phyloP scores from a whole-genome alignment of 352 stramenopile genomes.

The Globisporangium orthogonon region DNA sequence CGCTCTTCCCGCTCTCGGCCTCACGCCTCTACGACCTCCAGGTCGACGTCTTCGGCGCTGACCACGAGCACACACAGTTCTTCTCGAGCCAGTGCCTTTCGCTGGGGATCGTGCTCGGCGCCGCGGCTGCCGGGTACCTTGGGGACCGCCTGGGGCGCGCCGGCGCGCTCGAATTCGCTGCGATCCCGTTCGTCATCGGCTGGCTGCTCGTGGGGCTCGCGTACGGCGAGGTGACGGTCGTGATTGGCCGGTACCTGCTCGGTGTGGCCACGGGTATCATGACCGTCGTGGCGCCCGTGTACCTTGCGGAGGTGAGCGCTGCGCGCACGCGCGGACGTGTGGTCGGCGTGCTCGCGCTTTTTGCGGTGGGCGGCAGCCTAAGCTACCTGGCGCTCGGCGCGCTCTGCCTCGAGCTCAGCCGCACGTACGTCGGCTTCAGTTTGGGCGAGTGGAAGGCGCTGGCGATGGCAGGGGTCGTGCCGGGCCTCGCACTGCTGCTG shows the following conservation, averaged over 20 bases:
- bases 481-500: conserved; percentile 45
- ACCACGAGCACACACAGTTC: conserved; percentile 60
- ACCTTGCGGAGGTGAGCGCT: conserved; percentile 66
- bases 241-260: conserved; percentile 60
- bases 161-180: conserved; percentile 63
- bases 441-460: conserved; percentile 79
- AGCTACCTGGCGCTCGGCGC: conserved; percentile 50
- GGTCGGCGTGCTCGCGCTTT: conserved; percentile 31
- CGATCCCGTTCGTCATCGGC: conserved; percentile 65
- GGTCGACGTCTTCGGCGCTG: conserved; percentile 73
- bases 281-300: conserved; percentile 55
- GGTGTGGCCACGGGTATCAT: conserved; percentile 51
- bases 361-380: conserved; percentile 30
- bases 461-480: conserved; percentile 40
- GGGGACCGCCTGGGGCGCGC: conserved; percentile 59
- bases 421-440: conserved; percentile 65
- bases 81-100: conserved; percentile 64
- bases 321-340: conserved; percentile 52
- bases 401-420: conserved; percentile 59
- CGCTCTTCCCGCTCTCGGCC: conserved; percentile 66
- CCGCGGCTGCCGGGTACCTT: conserved; percentile 44
- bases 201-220: conserved; percentile 64
- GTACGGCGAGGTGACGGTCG: conserved; percentile 57
- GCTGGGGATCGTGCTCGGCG: conserved; percentile 56
- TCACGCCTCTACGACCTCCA: conserved; percentile 79